Evolutionary conservation across 2,329 filamentous ascomycete genomes (phyloP).

Genomic region (Neoarthrinium moseri): DNA sequence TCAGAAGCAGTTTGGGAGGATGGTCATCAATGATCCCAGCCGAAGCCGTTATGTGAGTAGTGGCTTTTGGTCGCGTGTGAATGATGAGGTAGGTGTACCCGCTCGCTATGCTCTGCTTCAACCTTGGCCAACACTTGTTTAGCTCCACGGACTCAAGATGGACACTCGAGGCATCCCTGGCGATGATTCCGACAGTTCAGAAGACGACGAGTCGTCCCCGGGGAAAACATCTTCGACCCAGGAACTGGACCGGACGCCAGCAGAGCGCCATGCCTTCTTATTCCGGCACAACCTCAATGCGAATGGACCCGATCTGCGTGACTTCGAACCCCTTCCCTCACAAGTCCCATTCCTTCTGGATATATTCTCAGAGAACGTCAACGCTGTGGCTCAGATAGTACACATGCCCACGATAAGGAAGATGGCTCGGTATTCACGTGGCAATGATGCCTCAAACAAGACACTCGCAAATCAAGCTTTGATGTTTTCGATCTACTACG

Average conservation of each 20-base stretch:
- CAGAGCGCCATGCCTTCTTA: slow-evolving; percentile 49
- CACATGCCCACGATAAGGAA: slow-evolving; percentile 1
- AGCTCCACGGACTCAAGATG: slow-evolving; percentile 45
- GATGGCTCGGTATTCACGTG: neutral
- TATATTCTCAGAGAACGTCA: slow-evolving; percentile 51
- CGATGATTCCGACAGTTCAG: slow-evolving; percentile 35
- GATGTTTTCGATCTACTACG: slow-evolving; percentile 57
- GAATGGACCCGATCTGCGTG: slow-evolving; percentile 28
- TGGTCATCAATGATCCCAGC: slow-evolving; percentile 43
- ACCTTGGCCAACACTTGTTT: neutral
- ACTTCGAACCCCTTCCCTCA: slow-evolving; percentile 51
- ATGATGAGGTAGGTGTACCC: slow-evolving; percentile 45
- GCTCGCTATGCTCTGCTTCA: neutral
- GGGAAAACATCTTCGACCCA: slow-evolving; percentile 29
- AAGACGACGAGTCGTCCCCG: slow-evolving; percentile 33
- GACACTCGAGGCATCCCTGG: slow-evolving; percentile 31
- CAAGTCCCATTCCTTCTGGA: slow-evolving; percentile 54
- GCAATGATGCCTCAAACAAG: slow-evolving; percentile 17
- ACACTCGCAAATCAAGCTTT: slow-evolving; percentile 48
- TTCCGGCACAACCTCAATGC: slow-evolving; percentile 43
- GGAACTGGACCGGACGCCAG: slow-evolving; percentile 40
- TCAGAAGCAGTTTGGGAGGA: slow-evolving; percentile 43
- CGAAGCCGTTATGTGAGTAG: slow-evolving; percentile 48
- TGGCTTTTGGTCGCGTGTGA: slow-evolving; percentile 55
- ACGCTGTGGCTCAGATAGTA: slow-evolving; percentile 28